Conservation (phyloP, 2,329 filamentous ascomycete genomes). For the Shiraia bambusicola region DNA sequence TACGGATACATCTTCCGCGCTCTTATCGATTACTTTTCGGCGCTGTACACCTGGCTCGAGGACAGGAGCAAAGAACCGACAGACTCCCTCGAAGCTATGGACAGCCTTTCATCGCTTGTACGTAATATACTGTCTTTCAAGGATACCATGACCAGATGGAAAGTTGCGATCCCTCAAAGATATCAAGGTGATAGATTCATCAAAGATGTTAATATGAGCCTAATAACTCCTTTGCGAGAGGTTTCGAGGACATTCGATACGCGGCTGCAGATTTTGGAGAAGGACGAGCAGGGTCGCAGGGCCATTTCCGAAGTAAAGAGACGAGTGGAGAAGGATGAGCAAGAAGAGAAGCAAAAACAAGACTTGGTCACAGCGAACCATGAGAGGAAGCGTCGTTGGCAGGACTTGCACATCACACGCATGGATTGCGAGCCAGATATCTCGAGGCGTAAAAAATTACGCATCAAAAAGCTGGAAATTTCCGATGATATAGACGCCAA, state of each 20-base stretch:
- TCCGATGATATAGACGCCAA: slow-evolving; percentile 41
- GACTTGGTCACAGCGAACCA: slow-evolving; percentile 1
- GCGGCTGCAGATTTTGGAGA: slow-evolving; percentile 9
- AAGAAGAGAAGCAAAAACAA: slow-evolving; percentile 3
- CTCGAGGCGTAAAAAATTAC: slow-evolving; percentile 8
- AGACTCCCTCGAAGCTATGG: slow-evolving; percentile 17
- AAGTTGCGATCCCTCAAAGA: slow-evolving; percentile 14
- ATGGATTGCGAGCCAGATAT: slow-evolving; percentile 28
- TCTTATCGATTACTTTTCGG: slow-evolving; percentile 17
- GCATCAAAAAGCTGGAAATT: slow-evolving; percentile 15
- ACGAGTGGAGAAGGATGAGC: slow-evolving; percentile 7
- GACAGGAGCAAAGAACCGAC: slow-evolving; percentile 4
- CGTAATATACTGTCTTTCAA: slow-evolving; percentile 27
- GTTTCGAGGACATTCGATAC: slow-evolving; percentile 7
- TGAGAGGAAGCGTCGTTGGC: slow-evolving; percentile 28
- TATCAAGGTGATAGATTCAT: slow-evolving; percentile 24
- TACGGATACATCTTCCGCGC: slow-evolving; percentile 29
- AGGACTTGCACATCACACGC: slow-evolving; percentile 30
- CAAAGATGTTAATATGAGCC: slow-evolving; percentile 19
- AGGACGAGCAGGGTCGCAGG: slow-evolving; percentile 5
- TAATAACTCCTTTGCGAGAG: slow-evolving; percentile 32
- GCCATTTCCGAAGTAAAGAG: slow-evolving; percentile 6
- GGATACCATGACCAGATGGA: slow-evolving; percentile 24
- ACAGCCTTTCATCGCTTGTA: slow-evolving; percentile 18
- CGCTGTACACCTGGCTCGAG: slow-evolving; percentile 18